These are phyloP conservation scores for Diutina sp. DNA, from an alignment of 1,139 yeast genomes.

Conservation along the genomic window DNA sequence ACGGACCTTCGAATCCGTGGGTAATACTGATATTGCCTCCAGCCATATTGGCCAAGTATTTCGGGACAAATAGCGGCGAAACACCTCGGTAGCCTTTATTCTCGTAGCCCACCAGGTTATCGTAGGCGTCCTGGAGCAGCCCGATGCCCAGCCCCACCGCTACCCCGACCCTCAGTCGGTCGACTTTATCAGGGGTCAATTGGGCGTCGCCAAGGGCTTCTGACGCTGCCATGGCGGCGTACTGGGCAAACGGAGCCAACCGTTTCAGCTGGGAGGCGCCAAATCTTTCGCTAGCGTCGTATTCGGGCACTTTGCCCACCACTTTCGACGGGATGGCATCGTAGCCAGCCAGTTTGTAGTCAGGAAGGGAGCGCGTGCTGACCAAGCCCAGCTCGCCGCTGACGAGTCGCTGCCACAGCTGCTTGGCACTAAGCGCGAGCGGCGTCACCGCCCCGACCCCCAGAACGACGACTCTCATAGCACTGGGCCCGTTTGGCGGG, in stretches of 20 bases:
- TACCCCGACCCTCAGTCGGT: slow-evolving; percentile 44
- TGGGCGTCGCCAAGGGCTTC: not conserved
- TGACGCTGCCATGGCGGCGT: not conserved
- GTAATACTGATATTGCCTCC: slow-evolving; percentile 82
- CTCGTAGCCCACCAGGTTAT: slow-evolving; percentile 39
- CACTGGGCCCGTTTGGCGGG: slow-evolving; percentile 8
- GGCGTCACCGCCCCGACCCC: slow-evolving; percentile 86
- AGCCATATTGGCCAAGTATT: slow-evolving; percentile 82
- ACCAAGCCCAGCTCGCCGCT: slow-evolving; percentile 42
- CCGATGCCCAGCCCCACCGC: slow-evolving; percentile 94
- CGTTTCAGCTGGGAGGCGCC: slow-evolving; percentile 39
- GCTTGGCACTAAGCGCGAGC: slow-evolving; percentile 54
- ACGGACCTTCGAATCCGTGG: slow-evolving; percentile 69
- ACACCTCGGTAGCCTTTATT: slow-evolving; percentile 54
- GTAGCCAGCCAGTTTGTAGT: slow-evolving; percentile 33
- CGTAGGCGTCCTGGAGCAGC: slow-evolving; percentile 63
- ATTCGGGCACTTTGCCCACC: slow-evolving; percentile 61
- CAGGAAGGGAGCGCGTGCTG: slow-evolving; percentile 36
- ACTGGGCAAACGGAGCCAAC: slow-evolving; percentile 10
- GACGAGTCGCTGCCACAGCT: slow-evolving; percentile 41
- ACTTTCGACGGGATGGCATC: slow-evolving; percentile 60
- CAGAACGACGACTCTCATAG: slow-evolving; percentile 67
- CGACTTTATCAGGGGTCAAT: not conserved
- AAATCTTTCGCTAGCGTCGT: slow-evolving; percentile 36
- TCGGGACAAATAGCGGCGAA: slow-evolving; percentile 81